These are phyloP conservation scores for Neofusicoccum ribis DNA, from an alignment of 2,329 filamentous ascomycete genomes.

Conservation along the genomic window DNA sequence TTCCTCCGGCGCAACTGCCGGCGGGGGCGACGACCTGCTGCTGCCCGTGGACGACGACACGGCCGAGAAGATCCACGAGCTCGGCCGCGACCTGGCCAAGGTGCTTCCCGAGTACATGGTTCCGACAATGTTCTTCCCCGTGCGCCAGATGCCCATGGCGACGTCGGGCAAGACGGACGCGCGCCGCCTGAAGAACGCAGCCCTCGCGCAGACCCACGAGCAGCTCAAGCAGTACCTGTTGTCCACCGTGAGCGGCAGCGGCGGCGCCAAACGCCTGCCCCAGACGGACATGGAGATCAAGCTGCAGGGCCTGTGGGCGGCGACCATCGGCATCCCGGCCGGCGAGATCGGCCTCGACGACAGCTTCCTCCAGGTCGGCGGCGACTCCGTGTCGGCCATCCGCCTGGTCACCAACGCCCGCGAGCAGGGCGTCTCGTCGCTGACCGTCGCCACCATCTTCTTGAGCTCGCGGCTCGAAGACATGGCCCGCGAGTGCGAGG, in stretches of 20 bases:
- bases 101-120: conserved; percentile 41
- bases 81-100: conserved; percentile 18
- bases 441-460: conserved; percentile 26
- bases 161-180: conserved; percentile 40
- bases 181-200: conserved; percentile 17
- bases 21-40: not conserved
- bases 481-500: conserved; percentile 23
- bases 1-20: not conserved
- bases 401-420: not conserved
- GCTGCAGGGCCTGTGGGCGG: conserved; percentile 24
- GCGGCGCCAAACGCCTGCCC: not conserved
- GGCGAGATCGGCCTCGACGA: conserved; percentile 18
- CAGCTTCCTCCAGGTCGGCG: conserved; percentile 11
- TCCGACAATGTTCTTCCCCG: conserved; percentile 40
- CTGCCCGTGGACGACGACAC: not conserved
- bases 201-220: conserved; percentile 12
- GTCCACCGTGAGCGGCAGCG: not conserved
- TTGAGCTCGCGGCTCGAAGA: conserved; percentile 23
- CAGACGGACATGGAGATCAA: conserved; percentile 18
- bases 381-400: conserved; percentile 2
- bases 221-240: not conserved
- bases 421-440: conserved; percentile 1
- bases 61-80: not conserved
- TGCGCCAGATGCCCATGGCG: conserved; percentile 36
- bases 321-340: conserved; percentile 22